These are phyloP conservation scores for Phytophthora pseudosyringae DNA, from an alignment of 352 stramenopile species.

Conservation along the genomic window DNA sequence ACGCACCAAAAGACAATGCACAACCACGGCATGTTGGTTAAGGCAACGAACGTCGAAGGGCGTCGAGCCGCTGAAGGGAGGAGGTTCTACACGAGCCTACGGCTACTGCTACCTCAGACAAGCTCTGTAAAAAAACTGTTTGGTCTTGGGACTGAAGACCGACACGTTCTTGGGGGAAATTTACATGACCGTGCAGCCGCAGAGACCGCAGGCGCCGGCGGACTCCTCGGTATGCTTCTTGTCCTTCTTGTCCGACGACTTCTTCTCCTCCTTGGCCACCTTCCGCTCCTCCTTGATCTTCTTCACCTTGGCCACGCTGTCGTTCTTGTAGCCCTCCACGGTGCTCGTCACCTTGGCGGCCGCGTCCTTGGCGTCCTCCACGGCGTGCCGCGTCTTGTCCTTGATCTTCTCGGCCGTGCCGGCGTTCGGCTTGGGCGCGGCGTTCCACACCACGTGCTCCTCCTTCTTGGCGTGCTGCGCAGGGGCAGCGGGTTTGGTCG, in stretches of 20 bases:
- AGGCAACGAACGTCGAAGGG: constrained; percentile 36
- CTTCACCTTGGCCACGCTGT: constrained; percentile 70
- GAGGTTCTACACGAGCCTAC: constrained; percentile 26
- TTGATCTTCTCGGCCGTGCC: constrained; percentile 46
- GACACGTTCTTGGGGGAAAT: not conserved
- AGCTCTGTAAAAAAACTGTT: constrained; percentile 24
- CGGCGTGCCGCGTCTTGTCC: constrained; percentile 48
- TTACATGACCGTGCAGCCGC: constrained; percentile 74
- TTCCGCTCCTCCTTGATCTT: constrained; percentile 56
- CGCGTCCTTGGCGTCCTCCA: constrained; percentile 55
- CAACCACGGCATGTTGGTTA: constrained; percentile 40
- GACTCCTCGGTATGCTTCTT: constrained; percentile 54
- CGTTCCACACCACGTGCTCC: constrained; percentile 54
- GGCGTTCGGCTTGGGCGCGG: constrained; percentile 47
- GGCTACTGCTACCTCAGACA: constrained; percentile 25
- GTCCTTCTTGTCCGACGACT: constrained; percentile 42
- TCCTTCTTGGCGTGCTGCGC: constrained; percentile 43
- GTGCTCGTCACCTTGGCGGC: constrained; percentile 47
- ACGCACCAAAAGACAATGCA: constrained; percentile 13
- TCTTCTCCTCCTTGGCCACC: constrained; percentile 57
- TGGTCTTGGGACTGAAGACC: not conserved
- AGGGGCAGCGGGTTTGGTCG: constrained; percentile 30
- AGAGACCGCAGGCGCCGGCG: constrained; percentile 55
- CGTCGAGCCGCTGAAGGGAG: constrained; percentile 15
- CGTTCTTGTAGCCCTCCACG: constrained; percentile 76